Evolutionary conservation across 2,329 filamentous ascomycete species (phyloP).

Genomic region (Fusarium nelsonii): DNA sequence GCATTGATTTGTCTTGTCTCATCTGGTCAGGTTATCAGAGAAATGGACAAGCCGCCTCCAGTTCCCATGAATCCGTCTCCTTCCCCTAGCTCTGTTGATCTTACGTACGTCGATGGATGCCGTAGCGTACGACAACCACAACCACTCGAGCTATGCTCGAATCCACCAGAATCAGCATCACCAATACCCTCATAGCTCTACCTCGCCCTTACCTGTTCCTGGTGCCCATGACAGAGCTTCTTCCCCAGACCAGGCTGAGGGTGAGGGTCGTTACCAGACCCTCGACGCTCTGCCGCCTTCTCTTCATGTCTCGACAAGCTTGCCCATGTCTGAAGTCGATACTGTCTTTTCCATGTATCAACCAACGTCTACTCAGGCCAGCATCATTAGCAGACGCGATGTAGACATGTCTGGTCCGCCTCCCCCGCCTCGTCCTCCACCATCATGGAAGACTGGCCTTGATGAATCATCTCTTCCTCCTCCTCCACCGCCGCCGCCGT

Average conservation of each 20-base stretch:
- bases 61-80: slow-evolving; percentile 37
- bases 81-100: slow-evolving; percentile 33
- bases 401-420: slow-evolving; percentile 37
- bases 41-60: slow-evolving; percentile 38
- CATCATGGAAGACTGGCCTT: slow-evolving; percentile 11
- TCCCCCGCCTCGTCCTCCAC: slow-evolving; percentile 36
- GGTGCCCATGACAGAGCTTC: slow-evolving; percentile 30
- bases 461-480: slow-evolving; percentile 10
- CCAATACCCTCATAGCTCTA: slow-evolving; percentile 11
- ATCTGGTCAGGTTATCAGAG: slow-evolving; percentile 29
- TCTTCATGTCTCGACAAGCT: slow-evolving; percentile 34
- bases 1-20: slow-evolving; percentile 24
- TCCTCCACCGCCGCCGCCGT: not conserved
- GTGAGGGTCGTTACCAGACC: slow-evolving; percentile 24
- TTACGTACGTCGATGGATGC: slow-evolving; percentile 39
- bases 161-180: slow-evolving; percentile 23
- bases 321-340: slow-evolving; percentile 48
- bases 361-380: slow-evolving; percentile 49
- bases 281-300: slow-evolving; percentile 32
- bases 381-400: slow-evolving; percentile 48
- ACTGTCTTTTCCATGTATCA: slow-evolving; percentile 46
- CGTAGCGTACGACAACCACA: slow-evolving; percentile 34
- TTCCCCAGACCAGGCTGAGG: slow-evolving; percentile 14
- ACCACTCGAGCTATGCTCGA: slow-evolving; percentile 30
- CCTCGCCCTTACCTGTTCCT: slow-evolving; percentile 34